Percentiles rank a stretch among this genome's conserved stretches.
Conservation (phyloP, 305 asterid species). For the Fraxinus paxiana region DNA sequence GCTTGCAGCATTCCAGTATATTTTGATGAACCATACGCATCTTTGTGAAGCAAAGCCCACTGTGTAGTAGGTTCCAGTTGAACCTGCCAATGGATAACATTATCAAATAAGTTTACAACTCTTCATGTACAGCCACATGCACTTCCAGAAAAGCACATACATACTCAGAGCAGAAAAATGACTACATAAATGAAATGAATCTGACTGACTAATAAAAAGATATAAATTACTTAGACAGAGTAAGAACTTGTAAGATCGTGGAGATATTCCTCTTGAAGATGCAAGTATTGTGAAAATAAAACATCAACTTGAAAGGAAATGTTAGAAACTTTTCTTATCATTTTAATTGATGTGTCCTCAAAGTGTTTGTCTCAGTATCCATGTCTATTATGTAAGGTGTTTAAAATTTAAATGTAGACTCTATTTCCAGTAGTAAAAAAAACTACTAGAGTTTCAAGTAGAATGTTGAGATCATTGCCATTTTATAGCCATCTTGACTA, state of each 20-base stretch:
- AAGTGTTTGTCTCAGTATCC: neutral
- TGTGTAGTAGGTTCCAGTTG: constrained; percentile 83
- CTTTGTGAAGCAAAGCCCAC: constrained; percentile 66
- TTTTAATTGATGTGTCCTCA: neutral
- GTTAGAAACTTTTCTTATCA: neutral
- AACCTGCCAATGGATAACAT: constrained; percentile 46
- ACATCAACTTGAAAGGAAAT: neutral
- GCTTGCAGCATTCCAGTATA: constrained; percentile 91
- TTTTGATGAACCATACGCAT: constrained; percentile 53
- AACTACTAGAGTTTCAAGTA: neutral
- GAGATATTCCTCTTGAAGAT: neutral
- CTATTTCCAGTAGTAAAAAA: neutral
- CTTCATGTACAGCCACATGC: neutral
- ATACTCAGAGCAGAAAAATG: neutral
- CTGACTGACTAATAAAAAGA: neutral
- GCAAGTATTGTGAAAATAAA: neutral
- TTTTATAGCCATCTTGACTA: neutral
- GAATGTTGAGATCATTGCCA: neutral
- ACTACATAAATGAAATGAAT: neutral
- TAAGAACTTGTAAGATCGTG: neutral
- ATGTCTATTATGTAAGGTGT: neutral
- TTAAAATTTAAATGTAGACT: neutral
- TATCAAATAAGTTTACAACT: constrained; percentile 10
- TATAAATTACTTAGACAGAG: neutral
- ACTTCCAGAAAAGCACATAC: neutral